Evolutionary conservation across 306 rosid genomes (phyloP).

Genomic region (Cicer cuneatum): DNA sequence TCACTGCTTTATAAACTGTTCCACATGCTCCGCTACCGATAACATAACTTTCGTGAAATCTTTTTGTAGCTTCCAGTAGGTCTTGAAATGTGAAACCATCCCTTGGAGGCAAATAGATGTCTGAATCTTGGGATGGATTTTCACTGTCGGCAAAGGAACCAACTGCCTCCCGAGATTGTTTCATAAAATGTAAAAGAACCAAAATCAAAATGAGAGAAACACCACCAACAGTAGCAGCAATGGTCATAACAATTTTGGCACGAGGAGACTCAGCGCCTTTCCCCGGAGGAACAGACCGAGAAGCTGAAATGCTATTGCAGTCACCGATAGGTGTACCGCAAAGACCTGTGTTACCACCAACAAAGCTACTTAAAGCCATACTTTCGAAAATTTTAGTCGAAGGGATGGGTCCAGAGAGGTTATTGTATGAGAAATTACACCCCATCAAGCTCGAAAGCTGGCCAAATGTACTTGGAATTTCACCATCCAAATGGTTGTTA

Average conservation of each 20-base stretch:
- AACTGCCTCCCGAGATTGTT: constrained; percentile 55
- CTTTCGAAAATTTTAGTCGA: constrained; percentile 63
- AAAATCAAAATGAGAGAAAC: constrained; percentile 81
- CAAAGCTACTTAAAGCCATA: constrained; percentile 72
- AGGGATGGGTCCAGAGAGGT: constrained; percentile 87
- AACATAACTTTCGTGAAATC: constrained; percentile 76
- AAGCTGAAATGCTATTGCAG: constrained; percentile 58
- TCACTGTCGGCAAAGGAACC: constrained; percentile 58
- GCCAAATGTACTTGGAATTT: constrained; percentile 78
- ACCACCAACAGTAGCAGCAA: constrained; percentile 82
- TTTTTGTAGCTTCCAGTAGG: constrained; percentile 83
- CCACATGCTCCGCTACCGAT: constrained; percentile 96
- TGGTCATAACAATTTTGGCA: constrained; percentile 62
- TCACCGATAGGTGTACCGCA: constrained; percentile 75
- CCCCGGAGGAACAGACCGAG: constrained; percentile 39
- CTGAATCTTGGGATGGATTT: constrained; percentile 65
- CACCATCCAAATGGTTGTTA: constrained; percentile 83
- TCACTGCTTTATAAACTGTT: constrained; percentile 82
- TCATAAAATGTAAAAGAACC: constrained; percentile 73
- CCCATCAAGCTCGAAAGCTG: constrained; percentile 75
- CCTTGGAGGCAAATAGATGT: constrained; percentile 83
- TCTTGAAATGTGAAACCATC: constrained; percentile 84
- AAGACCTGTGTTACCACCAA: constrained; percentile 79
- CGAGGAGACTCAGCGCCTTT: constrained; percentile 47
- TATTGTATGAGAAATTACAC: constrained; percentile 90